Percentiles rank a stretch among this genome's conserved stretches.
phyloP scores from a whole-genome alignment of 768 basidiomycete species.

The Naganishia friedmannii region DNA sequence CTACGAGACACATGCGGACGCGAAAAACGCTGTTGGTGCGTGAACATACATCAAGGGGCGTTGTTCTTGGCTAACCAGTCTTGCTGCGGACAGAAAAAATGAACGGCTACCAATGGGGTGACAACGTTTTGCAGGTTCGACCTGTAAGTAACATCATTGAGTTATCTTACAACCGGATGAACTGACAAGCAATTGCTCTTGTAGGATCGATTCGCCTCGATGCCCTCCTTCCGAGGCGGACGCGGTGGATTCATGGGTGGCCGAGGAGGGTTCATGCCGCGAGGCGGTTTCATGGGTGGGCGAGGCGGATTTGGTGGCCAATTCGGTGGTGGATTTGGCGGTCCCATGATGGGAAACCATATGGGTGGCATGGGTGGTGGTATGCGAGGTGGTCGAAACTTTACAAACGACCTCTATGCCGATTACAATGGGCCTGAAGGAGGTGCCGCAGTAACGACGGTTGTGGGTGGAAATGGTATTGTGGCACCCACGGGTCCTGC shows the following conservation, averaged over 20 bases:
- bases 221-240: conserved; percentile 55
- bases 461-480: conserved; percentile 20
- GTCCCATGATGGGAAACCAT: conserved; percentile 55
- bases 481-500: conserved; percentile 42
- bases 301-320: conserved; percentile 55
- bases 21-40: conserved; percentile 84
- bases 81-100: conserved; percentile 70
- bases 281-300: conserved; percentile 40
- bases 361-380: conserved; percentile 65
- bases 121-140: conserved; percentile 88
- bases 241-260: conserved; percentile 57
- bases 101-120: conserved; percentile 96
- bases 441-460: conserved; percentile 29
- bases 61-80: neutral
- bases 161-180: neutral
- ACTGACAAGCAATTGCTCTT: neutral
- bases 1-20: conserved; percentile 86
- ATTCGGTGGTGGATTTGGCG: conserved; percentile 51
- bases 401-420: conserved; percentile 83
- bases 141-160: conserved; percentile 60
- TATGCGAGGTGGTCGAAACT: conserved; percentile 52
- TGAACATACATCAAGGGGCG: conserved; percentile 33
- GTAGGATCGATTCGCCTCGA: conserved; percentile 56
- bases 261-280: conserved; percentile 55
- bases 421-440: conserved; percentile 85